Conservation (phyloP, 2,329 filamentous ascomycete species). For the Phyllosticta capitalensis region DNA sequence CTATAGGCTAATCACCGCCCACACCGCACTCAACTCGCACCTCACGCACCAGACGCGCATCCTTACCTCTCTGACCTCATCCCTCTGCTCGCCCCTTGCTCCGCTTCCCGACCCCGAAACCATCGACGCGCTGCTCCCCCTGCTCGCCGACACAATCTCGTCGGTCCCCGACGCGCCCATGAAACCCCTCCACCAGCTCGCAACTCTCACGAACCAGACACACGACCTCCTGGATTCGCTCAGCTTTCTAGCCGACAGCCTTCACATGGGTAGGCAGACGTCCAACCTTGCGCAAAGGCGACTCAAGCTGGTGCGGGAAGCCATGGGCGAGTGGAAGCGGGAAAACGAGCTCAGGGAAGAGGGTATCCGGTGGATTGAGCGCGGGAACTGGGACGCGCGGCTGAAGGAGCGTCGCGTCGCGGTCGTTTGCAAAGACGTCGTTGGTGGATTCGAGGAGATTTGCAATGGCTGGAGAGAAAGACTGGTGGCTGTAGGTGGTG, state of each 20-base stretch:
- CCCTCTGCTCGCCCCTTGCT: constrained; percentile 60
- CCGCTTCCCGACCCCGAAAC: constrained; percentile 53
- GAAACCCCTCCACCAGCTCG: constrained; percentile 55
- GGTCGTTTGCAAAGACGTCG: constrained; percentile 73
- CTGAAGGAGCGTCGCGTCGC: constrained; percentile 72
- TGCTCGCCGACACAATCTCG: constrained; percentile 56
- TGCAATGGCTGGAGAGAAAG: constrained; percentile 77
- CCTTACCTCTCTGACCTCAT: constrained; percentile 62
- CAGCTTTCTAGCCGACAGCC: constrained; percentile 76
- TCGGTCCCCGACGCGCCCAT: constrained; percentile 57
- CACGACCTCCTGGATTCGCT: constrained; percentile 68
- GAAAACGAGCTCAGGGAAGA: constrained; percentile 78
- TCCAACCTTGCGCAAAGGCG: constrained; percentile 72
- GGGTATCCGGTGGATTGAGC: constrained; percentile 70
- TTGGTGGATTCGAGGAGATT: constrained; percentile 84
- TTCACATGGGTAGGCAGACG: constrained; percentile 89
- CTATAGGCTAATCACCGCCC: constrained; percentile 62
- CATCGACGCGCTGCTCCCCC: constrained; percentile 59
- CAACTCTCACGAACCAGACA: constrained; percentile 57
- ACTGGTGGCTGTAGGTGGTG: constrained; percentile 39
- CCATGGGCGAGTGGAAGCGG: constrained; percentile 72
- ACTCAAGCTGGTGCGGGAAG: constrained; percentile 71
- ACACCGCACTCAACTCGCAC: constrained; percentile 65
- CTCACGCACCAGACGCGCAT: constrained; percentile 66
- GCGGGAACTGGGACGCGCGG: constrained; percentile 73